These are phyloP conservation scores for Aspergillus nanangensis DNA, from an alignment of 495 filamentous ascomycete species.

Conservation along the genomic window DNA sequence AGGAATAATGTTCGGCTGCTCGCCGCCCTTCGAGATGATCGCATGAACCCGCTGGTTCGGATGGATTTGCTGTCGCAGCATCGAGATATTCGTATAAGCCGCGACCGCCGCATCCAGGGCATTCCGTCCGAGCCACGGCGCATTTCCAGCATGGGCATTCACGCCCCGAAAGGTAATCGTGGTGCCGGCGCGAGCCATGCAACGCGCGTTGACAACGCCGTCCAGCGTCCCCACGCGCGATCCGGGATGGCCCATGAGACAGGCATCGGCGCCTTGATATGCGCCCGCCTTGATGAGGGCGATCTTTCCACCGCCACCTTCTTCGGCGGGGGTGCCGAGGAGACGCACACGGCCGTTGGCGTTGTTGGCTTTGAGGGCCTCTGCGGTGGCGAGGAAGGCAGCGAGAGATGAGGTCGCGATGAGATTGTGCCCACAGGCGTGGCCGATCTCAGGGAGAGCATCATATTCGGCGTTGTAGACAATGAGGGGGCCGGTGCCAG, in stretches of 20 bases:
- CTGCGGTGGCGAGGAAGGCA: conserved; percentile 43
- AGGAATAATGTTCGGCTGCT: conserved; percentile 51
- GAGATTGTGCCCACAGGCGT: conserved; percentile 61
- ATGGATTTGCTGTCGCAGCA: conserved; percentile 54
- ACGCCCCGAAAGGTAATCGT: conserved; percentile 4
- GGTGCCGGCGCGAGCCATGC: not conserved
- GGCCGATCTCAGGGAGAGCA: conserved; percentile 49
- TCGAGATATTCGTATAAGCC: conserved; percentile 48
- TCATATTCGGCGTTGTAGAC: conserved; percentile 32
- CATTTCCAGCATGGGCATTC: conserved; percentile 43
- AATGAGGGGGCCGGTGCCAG: conserved; percentile 14
- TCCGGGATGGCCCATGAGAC: conserved; percentile 3
- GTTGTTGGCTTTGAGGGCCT: conserved; percentile 31
- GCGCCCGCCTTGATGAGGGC: conserved; percentile 48
- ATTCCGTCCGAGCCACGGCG: conserved; percentile 55
- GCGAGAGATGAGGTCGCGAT: conserved; percentile 54
- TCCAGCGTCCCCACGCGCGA: not conserved
- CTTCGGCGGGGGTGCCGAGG: conserved; percentile 62
- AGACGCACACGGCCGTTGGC: conserved; percentile 49
- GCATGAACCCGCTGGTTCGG: conserved; percentile 48
- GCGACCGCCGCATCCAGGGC: conserved; percentile 52
- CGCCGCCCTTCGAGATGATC: conserved; percentile 44
- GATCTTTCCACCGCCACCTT: conserved; percentile 59
- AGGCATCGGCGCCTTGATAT: not conserved
- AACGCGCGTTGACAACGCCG: not conserved